Base-by-base conservation (phyloP, 78 protist genomes). In the Speleostelium caveatum region DNA sequence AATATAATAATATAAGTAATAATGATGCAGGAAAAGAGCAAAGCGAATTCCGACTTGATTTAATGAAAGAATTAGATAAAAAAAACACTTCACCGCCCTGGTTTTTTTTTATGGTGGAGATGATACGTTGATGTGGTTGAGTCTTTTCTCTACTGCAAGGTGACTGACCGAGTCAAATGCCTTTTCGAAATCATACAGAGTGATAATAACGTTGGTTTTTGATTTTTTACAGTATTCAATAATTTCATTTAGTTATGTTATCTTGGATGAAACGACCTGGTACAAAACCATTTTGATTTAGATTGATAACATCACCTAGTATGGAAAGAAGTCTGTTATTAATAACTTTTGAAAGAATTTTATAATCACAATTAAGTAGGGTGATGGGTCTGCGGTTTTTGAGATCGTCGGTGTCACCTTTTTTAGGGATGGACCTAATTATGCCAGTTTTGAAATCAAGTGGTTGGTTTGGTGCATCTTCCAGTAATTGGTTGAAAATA, bases 221-320 rank as follows among this genome's bases (percentile, higher is more conserved):
- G 7, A 22, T 10, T 30, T 73, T 14, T 4, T 73, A 19, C 60
- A 73, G 3, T 17, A 42, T 24, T 4, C 14, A 12, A n/a, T n/a
- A n/a, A n/a, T n/a, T n/a, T n/a, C n/a, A n/a, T n/a, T n/a, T n/a
- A n/a, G n/a, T n/a, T 3, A 38, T 39, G 59, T 75, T 75, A 16
- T 63, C 17, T 14, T 42, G 55, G 19, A 75, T 75, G 55, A 66
- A 49, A 10, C 86, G 4, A 2, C 17, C 16, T 51, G 86, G 86
- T 28, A 75, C 86, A 38, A 75, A 75, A 1, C 86, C 86, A 2
- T 14, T 75, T 33, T 75, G 86, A 33, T 45, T 4, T 16, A 2
- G n/a, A 16, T 26, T 49, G 86, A 75, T 56, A 1, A 65, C 14
- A 2, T 14, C 6, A 2, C 17, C 55, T 2, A 56, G 55, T 2